A percentile compares a stretch with the other conserved stretches of the same genome.
These are phyloP conservation scores for Ogataea nitratoaversa DNA, from an alignment of 805 yeast genomes.

Conservation along the genomic window DNA sequence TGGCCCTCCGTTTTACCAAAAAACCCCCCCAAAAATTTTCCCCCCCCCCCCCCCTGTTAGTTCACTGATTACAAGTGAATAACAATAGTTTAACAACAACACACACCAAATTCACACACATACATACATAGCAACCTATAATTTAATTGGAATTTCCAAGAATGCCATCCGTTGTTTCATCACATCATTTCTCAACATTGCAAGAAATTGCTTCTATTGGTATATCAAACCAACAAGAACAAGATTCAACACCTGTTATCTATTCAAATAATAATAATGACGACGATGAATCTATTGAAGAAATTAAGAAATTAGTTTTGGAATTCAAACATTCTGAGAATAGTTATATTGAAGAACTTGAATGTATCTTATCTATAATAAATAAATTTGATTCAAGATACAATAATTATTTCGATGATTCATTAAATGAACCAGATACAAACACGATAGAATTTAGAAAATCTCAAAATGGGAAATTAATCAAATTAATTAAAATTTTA, in stretches of 20 bases:
- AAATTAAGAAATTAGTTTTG: slow-evolving; percentile 5
- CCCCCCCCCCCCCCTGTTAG: no score
- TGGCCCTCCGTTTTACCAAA: no score
- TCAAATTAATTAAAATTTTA: slow-evolving; percentile 13
- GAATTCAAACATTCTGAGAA: slow-evolving; percentile 17
- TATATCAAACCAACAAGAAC: neutral
- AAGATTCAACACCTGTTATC: neutral
- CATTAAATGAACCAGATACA: slow-evolving; percentile 22
- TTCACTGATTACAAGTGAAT: no score
- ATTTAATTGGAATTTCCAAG: no score
- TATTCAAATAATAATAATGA: slow-evolving; percentile 2
- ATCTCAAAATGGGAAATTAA: slow-evolving; percentile 16
- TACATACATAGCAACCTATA: no score
- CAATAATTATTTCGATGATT: slow-evolving; percentile 28
- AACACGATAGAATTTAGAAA: slow-evolving; percentile 18
- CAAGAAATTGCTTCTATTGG: neutral
- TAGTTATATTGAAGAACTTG: slow-evolving; percentile 18
- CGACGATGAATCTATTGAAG: slow-evolving; percentile 3
- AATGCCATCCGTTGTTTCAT: neutral
- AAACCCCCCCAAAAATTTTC: no score
- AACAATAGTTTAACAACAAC: no score
- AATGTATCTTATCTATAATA: slow-evolving; percentile 16
- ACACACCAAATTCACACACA: no score
- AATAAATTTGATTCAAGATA: slow-evolving; percentile 25
- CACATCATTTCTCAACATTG: no score